These are phyloP conservation scores for Allium sativum DNA, from an alignment of 106 monocot genomes.

Conservation along the genomic window DNA sequence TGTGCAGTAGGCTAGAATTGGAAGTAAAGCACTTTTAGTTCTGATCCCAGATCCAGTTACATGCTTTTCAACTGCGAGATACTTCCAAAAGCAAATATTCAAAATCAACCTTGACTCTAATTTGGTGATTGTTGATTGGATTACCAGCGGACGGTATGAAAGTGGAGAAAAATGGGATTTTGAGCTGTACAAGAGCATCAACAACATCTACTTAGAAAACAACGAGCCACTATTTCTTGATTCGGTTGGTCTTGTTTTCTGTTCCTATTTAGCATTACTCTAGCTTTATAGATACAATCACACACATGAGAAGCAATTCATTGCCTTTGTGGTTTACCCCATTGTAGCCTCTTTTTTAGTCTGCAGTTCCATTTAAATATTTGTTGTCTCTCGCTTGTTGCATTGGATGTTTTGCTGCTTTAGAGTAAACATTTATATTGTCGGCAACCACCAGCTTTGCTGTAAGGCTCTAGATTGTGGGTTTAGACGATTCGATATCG, in stretches of 20 bases:
- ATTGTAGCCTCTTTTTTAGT: too few relatives aligned
- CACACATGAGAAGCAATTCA: too few relatives aligned
- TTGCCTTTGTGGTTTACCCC: too few relatives aligned
- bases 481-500: too few relatives aligned
- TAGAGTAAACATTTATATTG: too few relatives aligned
- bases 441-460: too few relatives aligned
- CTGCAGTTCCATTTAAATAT: too few relatives aligned
- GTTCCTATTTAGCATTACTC: too few relatives aligned
- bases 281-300: too few relatives aligned
- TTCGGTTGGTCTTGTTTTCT: constrained; percentile 28
- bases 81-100: constrained; percentile 76
- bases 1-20: constrained; percentile 76
- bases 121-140: constrained; percentile 89
- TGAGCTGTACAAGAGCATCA: constrained; percentile 69
- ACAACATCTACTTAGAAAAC: constrained; percentile 52
- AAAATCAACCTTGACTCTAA: constrained; percentile 50
- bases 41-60: constrained; percentile 96
- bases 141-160: constrained; percentile 89
- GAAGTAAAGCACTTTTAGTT: constrained; percentile 55
- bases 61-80: constrained; percentile 82
- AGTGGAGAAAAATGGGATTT: constrained; percentile 96
- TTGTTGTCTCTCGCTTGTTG: too few relatives aligned
- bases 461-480: too few relatives aligned
- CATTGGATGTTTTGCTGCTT: too few relatives aligned
- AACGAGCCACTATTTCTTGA: constrained; percentile 76